Evolutionary conservation across 106 monocot genomes (phyloP).

Genomic region (Dendrobium catenatum): DNA sequence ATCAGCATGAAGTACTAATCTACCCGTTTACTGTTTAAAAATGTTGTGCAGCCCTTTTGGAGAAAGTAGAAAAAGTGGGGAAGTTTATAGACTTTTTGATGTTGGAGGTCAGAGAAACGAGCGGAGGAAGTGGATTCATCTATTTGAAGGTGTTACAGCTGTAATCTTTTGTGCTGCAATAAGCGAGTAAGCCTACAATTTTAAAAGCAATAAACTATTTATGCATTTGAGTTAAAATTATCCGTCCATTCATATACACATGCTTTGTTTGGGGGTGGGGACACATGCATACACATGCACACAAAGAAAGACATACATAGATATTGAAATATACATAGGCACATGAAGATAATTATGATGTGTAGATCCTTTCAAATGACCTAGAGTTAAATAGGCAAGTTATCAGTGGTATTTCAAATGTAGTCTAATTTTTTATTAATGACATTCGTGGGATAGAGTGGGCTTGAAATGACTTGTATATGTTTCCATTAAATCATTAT

Average conservation of each 20-base stretch:
- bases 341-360: too few species aligned
- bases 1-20: neutral
- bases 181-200: constrained; percentile 72
- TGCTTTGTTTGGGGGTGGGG: neutral
- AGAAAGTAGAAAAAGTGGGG: constrained; percentile 87
- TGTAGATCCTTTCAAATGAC: too few species aligned
- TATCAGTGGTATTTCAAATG: too few species aligned
- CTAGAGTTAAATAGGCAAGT: too few species aligned
- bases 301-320: neutral
- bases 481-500: too few species aligned
- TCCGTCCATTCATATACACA: neutral
- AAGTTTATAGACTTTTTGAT: constrained; percentile 89
- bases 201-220: neutral
- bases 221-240: neutral
- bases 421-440: too few species aligned
- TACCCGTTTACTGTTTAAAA: constrained; percentile 4
- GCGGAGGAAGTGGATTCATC: constrained; percentile 98
- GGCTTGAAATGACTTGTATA: too few species aligned
- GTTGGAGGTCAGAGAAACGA: constrained; percentile 98
- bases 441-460: too few species aligned
- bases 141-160: constrained; percentile 97
- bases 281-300: neutral
- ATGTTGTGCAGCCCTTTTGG: constrained; percentile 74
- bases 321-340: too few species aligned
- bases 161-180: constrained; percentile 98